Conservation (phyloP, 2,329 filamentous ascomycete species). For the Ophiostoma himal-ulmi region DNA sequence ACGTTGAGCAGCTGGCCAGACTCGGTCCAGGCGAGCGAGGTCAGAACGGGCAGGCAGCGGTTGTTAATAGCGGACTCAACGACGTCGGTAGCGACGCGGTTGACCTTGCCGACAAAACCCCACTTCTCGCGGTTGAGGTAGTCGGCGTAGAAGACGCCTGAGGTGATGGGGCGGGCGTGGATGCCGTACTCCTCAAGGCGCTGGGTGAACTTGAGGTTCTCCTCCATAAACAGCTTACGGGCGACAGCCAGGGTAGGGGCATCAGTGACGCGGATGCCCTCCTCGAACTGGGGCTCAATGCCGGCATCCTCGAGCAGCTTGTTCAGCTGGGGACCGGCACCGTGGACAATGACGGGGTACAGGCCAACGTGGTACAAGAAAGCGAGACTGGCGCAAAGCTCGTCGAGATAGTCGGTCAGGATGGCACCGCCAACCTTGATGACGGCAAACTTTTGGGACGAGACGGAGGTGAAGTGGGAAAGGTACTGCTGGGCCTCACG, state of each 20-base stretch:
- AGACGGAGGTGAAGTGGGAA: constrained; percentile 93
- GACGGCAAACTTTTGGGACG: constrained; percentile 93
- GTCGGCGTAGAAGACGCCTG: constrained; percentile 84
- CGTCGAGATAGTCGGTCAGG: constrained; percentile 87
- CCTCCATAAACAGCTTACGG: constrained; percentile 86
- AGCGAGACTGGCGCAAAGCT: constrained; percentile 79
- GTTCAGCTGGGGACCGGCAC: constrained; percentile 88
- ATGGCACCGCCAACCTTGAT: constrained; percentile 98
- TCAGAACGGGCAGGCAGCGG: constrained; percentile 86
- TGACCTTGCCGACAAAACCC: constrained; percentile 92
- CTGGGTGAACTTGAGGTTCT: constrained; percentile 89
- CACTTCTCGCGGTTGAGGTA: constrained; percentile 97
- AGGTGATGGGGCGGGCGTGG: constrained; percentile 78
- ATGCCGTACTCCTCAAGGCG: constrained; percentile 86
- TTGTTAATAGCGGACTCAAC: constrained; percentile 89
- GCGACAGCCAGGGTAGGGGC: constrained; percentile 89
- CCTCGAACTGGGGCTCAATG: constrained; percentile 91
- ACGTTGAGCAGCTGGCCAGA: constrained; percentile 94
- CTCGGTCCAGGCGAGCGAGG: constrained; percentile 89
- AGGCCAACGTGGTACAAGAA: constrained; percentile 93
- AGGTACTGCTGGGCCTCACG: constrained; percentile 96
- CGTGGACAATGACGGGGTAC: constrained; percentile 92
- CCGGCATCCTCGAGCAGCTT: constrained; percentile 82
- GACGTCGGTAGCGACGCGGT: constrained; percentile 78
- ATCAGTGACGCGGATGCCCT: constrained; percentile 92